A percentile compares a stretch with the other conserved stretches of the same genome.
Evolutionary conservation across 768 basidiomycete genomes (phyloP).

Genomic region (Suillus subluteus): DNA sequence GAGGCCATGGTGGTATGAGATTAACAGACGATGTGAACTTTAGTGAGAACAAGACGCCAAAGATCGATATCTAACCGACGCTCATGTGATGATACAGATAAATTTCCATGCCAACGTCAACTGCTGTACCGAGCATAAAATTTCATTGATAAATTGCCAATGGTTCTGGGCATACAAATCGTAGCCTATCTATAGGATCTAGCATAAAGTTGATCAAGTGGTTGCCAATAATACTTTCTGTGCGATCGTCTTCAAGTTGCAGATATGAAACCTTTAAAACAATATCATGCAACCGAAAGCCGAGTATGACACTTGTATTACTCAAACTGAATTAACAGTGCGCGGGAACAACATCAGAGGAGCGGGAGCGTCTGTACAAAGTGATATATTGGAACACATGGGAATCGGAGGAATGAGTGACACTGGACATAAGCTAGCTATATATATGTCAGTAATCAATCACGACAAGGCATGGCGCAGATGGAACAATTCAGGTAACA

Average conservation of each 20-base stretch:
- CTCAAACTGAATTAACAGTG: neutral
- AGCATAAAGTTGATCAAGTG: neutral
- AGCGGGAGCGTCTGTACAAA: neutral
- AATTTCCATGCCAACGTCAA: conserved; percentile 7
- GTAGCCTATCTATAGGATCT: neutral
- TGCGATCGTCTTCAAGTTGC: neutral
- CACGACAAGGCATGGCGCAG: neutral
- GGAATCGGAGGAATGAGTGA: neutral
- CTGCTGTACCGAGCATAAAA: neutral
- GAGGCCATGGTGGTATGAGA: conserved; percentile 41
- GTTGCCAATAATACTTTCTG: neutral
- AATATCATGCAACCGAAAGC: neutral
- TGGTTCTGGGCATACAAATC: neutral
- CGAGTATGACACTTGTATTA: neutral
- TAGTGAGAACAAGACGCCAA: conserved; percentile 11
- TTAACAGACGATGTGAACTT: conserved; percentile 12
- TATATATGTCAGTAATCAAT: neutral
- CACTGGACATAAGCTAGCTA: neutral
- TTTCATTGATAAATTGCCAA: neutral
- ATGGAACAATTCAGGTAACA: conserved; percentile 1
- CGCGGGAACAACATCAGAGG: neutral
- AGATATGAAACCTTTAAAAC: neutral
- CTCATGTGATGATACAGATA: neutral
- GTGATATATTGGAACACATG: neutral
- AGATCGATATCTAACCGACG: neutral